Base-by-base conservation (phyloP, 192 early-diverging fungal species). In the Backusella australiensis region DNA sequence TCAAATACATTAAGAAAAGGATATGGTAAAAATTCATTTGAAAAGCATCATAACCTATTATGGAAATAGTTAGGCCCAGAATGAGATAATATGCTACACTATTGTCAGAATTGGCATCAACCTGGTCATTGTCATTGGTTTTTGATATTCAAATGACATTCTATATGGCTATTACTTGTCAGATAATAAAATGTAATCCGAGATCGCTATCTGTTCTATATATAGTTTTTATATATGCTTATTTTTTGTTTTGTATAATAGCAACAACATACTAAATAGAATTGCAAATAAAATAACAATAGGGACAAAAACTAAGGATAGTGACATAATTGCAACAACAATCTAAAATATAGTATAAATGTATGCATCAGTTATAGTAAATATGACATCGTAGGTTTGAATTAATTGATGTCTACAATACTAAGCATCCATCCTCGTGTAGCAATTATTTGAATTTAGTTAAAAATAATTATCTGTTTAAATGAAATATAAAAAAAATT, bases 401-500 rank as follows among this genome's bases (percentile, higher is more conserved):
- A 14, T 63, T 63, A 63, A 29, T 63, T 63, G 26, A 29, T 63
- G 7, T 12, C 26, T 11, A 26, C 56, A 63, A 63, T 63, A 26
- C 23, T 29, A 63, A 29, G 23, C 29, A 63, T 59, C 4, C 8
- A 29, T 63, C 56, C 56, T 63, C 56, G 56, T 63, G 56, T 63
- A 63, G 23, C 23, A 26, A 29, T 12, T 29, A 63, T 29, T n/a
- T 53, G 26, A 23, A 63, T 63, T 63, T 63, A 63, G 56, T 63
- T 63, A 63, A 63, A 63, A 63, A 63, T 63, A 63, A 63, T 63
- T 63, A 63, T 63, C 26, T 4, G 56, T 26, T 63, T 63, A 63
- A 63, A 63, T 63, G 9, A 63, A 49, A 49, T 49, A 49, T 17
- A 49, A 39, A 39, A 39, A 12, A 11, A 3, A n/a, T n/a, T 19